Conservation (phyloP, 1,284 basidiomycete genomes). For the Somion occarium region DNA sequence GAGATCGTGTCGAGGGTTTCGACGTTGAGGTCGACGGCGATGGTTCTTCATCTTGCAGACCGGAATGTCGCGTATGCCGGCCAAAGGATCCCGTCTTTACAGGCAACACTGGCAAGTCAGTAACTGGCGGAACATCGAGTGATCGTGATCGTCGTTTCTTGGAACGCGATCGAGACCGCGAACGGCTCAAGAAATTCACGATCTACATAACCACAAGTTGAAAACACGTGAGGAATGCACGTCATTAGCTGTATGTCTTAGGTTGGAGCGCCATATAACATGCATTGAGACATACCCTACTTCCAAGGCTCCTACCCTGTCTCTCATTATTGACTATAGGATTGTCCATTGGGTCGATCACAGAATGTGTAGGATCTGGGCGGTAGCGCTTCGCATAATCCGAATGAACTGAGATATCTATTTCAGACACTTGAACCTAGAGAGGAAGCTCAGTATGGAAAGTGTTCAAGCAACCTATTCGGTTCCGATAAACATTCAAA, state of each 20-base stretch:
- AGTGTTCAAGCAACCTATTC: neutral
- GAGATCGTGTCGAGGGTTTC: slow-evolving; percentile 46
- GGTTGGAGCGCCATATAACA: neutral
- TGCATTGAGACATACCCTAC: slow-evolving; percentile 5
- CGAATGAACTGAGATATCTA: neutral
- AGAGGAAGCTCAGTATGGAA: neutral
- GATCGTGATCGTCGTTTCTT: slow-evolving; percentile 29
- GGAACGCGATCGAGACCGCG: slow-evolving; percentile 29
- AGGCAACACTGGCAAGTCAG: slow-evolving; percentile 12
- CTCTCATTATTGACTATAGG: slow-evolving; percentile 3
- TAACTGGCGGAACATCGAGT: slow-evolving; percentile 23
- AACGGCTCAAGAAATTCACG: slow-evolving; percentile 30
- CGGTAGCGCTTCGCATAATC: slow-evolving; percentile 15
- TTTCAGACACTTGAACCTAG: slow-evolving; percentile 11
- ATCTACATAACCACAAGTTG: slow-evolving; percentile 22
- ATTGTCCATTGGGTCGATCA: slow-evolving; percentile 2
- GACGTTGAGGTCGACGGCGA: slow-evolving; percentile 24
- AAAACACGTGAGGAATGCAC: slow-evolving; percentile 5
- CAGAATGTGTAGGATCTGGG: slow-evolving; percentile 7
- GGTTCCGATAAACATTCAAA: neutral
- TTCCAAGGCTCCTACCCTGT: slow-evolving; percentile 6
- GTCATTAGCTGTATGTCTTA: slow-evolving; percentile 8
- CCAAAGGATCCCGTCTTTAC: slow-evolving; percentile 16
- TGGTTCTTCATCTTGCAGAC: slow-evolving; percentile 19
- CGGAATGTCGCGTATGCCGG: slow-evolving; percentile 20